Evolutionary conservation across 2,329 filamentous ascomycete genomes (phyloP), one percentile per base, ranked within the genome.

Genomic region (Stagonosporopsis rhizophila): DNA sequence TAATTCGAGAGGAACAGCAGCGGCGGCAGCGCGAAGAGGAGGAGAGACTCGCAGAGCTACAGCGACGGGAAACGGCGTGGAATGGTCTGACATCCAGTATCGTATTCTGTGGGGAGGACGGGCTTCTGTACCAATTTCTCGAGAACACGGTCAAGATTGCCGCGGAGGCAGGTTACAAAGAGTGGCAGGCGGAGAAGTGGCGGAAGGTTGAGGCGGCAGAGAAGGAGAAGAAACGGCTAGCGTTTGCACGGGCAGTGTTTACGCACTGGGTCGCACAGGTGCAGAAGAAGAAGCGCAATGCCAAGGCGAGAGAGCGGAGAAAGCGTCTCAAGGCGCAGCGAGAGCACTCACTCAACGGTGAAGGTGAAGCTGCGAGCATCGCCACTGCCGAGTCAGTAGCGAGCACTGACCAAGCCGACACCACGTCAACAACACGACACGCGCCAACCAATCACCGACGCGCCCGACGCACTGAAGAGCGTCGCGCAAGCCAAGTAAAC

Each of bases 61-160:
- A 56, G 28, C 57, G 61, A 19, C 63, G 59, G 27, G 64, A 66
- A 20, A 44, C 44, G 12, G 67, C 72, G 46, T 69, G 73, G 15
- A 66, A 70, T 41, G 50, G 65, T 9, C 64, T 81, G n/a, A 73
- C 78, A 4, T 58, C 64, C 5, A 72, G 75, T 39, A 44, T 81
- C 15, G 69, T 78, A n/a, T 62, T 75, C 1, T 70, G 77, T 27
- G 66, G 69, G 0, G 64, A 66, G n/a, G 62, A 70, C 1, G 80
- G 80, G n/a, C 66, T 81, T 19, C 61, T 82, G 32, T 68, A 77
- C 51, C 79, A 82, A 52, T 81, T 75, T 52, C 62, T 82, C 23
- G 78, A 81, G 39, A 77, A 75, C 41, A 64, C 66, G 42, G 68
- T 76, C 22, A 62, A 67, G 4, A 67, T 71, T 11, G 67, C 77